phyloP scores from a whole-genome alignment of 106 monocot genomes.

The Chionographis japonica region DNA sequence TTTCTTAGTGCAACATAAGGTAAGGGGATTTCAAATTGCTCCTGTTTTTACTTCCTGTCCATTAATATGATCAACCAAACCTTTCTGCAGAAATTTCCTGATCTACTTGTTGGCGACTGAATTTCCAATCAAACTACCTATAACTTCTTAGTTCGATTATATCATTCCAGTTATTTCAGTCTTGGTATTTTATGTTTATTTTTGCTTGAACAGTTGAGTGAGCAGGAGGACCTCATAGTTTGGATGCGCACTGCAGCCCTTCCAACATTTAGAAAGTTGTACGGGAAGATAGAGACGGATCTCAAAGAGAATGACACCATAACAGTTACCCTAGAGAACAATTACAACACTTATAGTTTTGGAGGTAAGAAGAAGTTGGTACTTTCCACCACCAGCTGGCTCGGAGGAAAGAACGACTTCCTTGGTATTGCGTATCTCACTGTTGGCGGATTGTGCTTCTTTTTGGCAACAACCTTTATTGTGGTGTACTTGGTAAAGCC shows the following conservation, averaged over 20 bases:
- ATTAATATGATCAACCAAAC: too few species aligned
- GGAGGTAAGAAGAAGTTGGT: conserved; percentile 60
- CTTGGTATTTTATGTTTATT: conserved; percentile 1
- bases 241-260: conserved; percentile 71
- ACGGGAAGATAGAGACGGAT: conserved; percentile 52
- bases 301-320: conserved; percentile 46
- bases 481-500: conserved; percentile 49
- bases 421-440: conserved; percentile 56
- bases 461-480: conserved; percentile 40
- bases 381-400: conserved; percentile 53
- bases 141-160: too few species aligned
- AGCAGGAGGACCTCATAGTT: conserved; percentile 68
- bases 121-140: too few species aligned
- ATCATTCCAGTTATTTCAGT: too few species aligned
- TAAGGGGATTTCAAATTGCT: too few species aligned
- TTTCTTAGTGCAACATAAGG: too few species aligned
- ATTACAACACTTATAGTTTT: conserved; percentile 63
- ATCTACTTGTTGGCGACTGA: too few species aligned
- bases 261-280: conserved; percentile 63
- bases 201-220: conserved; percentile 31
- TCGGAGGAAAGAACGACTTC: conserved; percentile 67
- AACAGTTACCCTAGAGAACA: conserved; percentile 37
- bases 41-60: too few species aligned
- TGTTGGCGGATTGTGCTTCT: conserved; percentile 50
- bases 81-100: too few species aligned